Percentiles rank a stretch among this genome's conserved stretches.
These are phyloP conservation scores for Trapa incisa DNA, from an alignment of 345 rosid genomes.

Conservation along the genomic window DNA sequence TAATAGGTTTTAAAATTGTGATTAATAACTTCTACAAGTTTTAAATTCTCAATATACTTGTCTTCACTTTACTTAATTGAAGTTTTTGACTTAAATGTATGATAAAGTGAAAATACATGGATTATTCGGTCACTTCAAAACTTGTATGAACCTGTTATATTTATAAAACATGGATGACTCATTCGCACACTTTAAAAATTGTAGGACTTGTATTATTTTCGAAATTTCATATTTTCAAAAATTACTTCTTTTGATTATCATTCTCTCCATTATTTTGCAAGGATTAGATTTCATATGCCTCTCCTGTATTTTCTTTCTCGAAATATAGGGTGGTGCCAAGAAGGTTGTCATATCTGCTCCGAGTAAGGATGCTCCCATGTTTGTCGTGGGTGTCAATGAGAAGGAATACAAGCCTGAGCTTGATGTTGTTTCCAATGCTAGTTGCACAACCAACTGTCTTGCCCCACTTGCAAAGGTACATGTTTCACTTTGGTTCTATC, in stretches of 20 bases:
- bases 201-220: no score
- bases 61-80: no score
- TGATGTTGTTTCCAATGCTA: constrained; percentile 46
- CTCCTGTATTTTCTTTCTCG: background rate
- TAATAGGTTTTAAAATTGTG: no score
- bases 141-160: no score
- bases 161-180: no score
- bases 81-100: no score
- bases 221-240: background rate
- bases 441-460: constrained; percentile 71
- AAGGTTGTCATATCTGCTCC: constrained; percentile 54
- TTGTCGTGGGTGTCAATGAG: constrained; percentile 61
- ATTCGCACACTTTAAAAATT: no score
- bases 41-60: no score
- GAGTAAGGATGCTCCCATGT: constrained; percentile 67
- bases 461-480: constrained; percentile 63
- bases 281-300: background rate
- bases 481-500: background rate
- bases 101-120: no score
- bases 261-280: background rate
- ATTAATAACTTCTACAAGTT: no score
- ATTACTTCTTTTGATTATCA: background rate
- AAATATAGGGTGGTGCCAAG: constrained; percentile 54
- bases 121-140: no score
- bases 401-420: constrained; percentile 44